phyloP scores from a whole-genome alignment of 2,329 filamentous ascomycete species.

The Fusarium sarcochroum region DNA sequence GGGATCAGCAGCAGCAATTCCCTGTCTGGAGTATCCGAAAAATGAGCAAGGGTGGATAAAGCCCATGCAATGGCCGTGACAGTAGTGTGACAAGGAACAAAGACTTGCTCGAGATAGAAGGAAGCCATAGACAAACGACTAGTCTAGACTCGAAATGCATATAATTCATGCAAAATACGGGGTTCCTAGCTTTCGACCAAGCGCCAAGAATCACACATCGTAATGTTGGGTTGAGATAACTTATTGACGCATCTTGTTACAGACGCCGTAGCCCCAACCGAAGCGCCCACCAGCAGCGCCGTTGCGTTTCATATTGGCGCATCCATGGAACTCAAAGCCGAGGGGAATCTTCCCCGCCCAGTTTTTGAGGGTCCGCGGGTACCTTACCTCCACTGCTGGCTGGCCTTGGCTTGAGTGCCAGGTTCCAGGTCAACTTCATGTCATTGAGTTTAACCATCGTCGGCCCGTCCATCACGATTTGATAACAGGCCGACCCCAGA shows the following conservation, averaged over 20 bases:
- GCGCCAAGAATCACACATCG: constrained; percentile 14
- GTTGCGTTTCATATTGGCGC: constrained; percentile 38
- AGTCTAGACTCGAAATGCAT: no score
- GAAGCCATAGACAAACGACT: not conserved
- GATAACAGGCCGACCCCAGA: not conserved
- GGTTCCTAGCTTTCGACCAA: not conserved
- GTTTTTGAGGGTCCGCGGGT: constrained; percentile 29
- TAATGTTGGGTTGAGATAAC: constrained; percentile 21
- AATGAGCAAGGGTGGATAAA: constrained; percentile 9
- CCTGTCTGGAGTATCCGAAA: constrained; percentile 25
- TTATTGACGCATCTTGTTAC: constrained; percentile 34
- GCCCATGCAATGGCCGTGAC: constrained; percentile 6
- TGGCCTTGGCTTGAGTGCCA: constrained; percentile 23
- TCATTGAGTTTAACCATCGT: constrained; percentile 2
- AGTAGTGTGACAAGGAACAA: constrained; percentile 16
- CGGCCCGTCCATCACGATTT: constrained; percentile 12
- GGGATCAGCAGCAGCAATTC: constrained; percentile 35
- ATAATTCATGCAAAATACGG: no score
- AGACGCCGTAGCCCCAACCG: constrained; percentile 22
- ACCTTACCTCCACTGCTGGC: constrained; percentile 18
- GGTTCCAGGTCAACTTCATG: constrained; percentile 14
- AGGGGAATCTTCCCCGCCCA: constrained; percentile 8
- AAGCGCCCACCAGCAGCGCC: constrained; percentile 32
- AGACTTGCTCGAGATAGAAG: not conserved
- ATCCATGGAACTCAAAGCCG: constrained; percentile 20